Evolutionary conservation across 116 monocot species (phyloP).

Genomic region (Papilionanthe hybrid): DNA sequence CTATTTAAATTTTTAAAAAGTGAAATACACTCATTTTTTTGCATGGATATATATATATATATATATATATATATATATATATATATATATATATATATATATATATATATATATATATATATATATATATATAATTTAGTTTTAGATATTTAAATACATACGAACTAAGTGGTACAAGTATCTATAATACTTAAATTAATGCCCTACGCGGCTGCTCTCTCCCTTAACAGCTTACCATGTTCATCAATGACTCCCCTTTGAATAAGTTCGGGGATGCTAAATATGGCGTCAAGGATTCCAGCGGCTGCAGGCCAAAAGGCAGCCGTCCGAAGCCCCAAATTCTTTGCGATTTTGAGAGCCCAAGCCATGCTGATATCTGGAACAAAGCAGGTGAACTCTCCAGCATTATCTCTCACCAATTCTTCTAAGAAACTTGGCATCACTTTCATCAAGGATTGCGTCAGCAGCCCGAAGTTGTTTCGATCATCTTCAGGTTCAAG

Average conservation of each 20-base stretch:
- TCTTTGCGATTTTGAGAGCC: constrained; percentile 20
- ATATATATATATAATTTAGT: no score
- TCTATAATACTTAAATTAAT: no score
- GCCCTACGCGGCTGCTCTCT: no score
- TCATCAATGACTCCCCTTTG: constrained; percentile 18
- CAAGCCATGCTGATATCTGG: constrained; percentile 30
- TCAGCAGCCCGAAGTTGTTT: constrained; percentile 11
- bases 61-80: no score
- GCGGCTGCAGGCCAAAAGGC: constrained; percentile 19
- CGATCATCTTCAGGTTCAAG: background rate
- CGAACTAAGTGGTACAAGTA: no score
- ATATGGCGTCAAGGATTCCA: background rate
- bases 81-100: no score
- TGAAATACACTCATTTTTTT: no score
- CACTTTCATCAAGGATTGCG: background rate
- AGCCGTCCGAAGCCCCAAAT: constrained; percentile 12
- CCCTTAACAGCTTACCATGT: constrained; percentile 6
- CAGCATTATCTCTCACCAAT: constrained; percentile 4
- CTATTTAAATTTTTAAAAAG: no score
- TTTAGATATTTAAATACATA: no score
- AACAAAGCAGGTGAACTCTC: constrained; percentile 18
- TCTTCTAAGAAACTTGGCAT: constrained; percentile 21
- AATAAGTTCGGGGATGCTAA: constrained; percentile 15
- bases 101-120: no score
- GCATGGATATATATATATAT: no score